phyloP scores from a whole-genome alignment of 306 rosid species.

The Mucuna pruriens region DNA sequence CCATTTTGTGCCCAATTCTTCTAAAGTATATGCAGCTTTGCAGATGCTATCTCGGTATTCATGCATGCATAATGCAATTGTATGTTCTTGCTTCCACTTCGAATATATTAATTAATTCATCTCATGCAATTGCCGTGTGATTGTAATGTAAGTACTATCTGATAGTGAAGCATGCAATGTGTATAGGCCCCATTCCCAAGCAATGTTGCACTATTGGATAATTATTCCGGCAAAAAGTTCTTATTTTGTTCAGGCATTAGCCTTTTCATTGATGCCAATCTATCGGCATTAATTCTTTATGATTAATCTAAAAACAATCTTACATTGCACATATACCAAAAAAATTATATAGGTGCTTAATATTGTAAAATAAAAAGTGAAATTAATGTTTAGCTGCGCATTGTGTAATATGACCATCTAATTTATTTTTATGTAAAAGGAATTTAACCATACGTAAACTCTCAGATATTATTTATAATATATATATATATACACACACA shows the following conservation, averaged over 20 bases:
- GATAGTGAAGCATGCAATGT: conserved; percentile 29
- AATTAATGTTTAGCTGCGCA: no score
- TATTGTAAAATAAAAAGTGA: no score
- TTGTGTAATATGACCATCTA: no score
- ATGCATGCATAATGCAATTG: background rate
- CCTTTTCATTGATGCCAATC: background rate
- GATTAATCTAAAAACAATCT: no score
- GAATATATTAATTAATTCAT: background rate
- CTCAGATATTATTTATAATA: no score
- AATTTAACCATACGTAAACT: no score
- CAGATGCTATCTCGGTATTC: conserved; percentile 1
- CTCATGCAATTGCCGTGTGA: conserved; percentile 26
- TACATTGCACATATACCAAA: background rate
- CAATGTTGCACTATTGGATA: background rate
- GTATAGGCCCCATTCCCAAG: conserved; percentile 31
- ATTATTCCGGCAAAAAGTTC: conserved; percentile 7
- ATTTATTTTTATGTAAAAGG: no score
- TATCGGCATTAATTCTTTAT: conserved; percentile 15
- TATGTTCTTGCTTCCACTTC: conserved; percentile 18
- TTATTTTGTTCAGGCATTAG: conserved; percentile 22
- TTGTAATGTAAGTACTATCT: conserved; percentile 23
- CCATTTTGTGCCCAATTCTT: conserved; percentile 27
- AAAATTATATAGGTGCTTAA: no score
- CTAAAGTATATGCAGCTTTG: conserved; percentile 13
- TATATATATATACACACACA: no score